Percentiles rank a stretch among this genome's conserved stretches.
phyloP scores from a whole-genome alignment of 75 land plant genomes.

The Selaginella tamariscina region DNA sequence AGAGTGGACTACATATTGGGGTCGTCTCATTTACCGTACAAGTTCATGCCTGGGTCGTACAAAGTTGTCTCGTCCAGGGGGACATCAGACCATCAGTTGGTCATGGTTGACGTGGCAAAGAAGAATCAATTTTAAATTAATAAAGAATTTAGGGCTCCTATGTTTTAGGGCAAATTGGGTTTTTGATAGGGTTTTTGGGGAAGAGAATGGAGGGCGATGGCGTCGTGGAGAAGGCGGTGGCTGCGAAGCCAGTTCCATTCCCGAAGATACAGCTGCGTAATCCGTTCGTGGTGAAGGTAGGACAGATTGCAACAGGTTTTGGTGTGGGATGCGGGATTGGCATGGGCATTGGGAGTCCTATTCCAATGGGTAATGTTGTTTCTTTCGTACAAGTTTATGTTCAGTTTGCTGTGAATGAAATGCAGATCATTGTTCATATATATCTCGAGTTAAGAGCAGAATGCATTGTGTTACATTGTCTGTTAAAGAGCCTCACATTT shows the following conservation, averaged over 20 bases:
- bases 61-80: constrained; percentile 53
- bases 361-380: constrained; percentile 48
- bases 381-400: too few species aligned
- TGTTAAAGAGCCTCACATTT: neutral
- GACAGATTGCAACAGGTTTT: constrained; percentile 90
- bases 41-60: constrained; percentile 63
- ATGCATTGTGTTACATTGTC: neutral
- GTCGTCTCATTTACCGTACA: constrained; percentile 44
- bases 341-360: constrained; percentile 81
- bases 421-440: too few species aligned
- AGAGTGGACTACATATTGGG: constrained; percentile 54
- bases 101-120: constrained; percentile 49
- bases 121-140: too few species aligned
- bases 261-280: constrained; percentile 36
- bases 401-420: too few species aligned
- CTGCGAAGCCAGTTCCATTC: neutral
- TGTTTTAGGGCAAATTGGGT: too few species aligned
- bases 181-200: too few species aligned
- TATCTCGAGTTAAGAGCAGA: too few species aligned
- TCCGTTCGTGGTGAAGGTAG: constrained; percentile 77
- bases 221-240: neutral
- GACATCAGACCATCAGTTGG: constrained; percentile 70
- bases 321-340: constrained; percentile 94
- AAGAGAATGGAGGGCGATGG: neutral
- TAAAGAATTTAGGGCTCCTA: too few species aligned